Base-by-base conservation (phyloP, 495 filamentous ascomycete genomes). In the Penicillium verhagenii region DNA sequence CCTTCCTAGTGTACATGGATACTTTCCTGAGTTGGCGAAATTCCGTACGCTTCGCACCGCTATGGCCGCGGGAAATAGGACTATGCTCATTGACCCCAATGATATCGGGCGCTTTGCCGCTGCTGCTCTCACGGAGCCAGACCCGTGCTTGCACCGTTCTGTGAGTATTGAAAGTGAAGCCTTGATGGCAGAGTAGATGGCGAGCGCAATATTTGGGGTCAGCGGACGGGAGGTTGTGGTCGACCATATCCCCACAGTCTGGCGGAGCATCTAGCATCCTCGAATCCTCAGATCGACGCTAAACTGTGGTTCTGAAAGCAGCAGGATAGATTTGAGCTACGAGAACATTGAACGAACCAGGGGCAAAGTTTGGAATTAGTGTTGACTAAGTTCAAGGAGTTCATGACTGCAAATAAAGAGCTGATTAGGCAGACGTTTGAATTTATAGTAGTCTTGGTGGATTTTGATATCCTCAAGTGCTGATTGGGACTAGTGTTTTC, bases 301-400 rank as follows among this genome's bases (percentile, higher is more conserved):
- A 4, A 39, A 19, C 37, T 39, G 37, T 39, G 37, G 11, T 39
- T 39, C 37, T 39, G 37, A 11, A 11, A 39, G 37, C 37, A 19
- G 37, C 37, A 39, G 43, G 43, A 46, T 46, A 46, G 19, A 19
- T 46, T 46, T 20, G 21, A 29, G 14, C 43, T 21, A 20, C 21
- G 10, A 19, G 43, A 46, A n/a, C n/a, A n/a, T n/a, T n/a, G n/a
- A n/a, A n/a, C n/a, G n/a, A n/a, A 16, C 43, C 21, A 21, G 2
- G 26, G 21, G 25, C 20, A 14, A 21, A 46, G 43, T 25, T 46
- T 46, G 43, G n/a, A 19, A 6, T 21, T 46, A 19, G 26, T 26
- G 21, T 46, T 46, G 43, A 46, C 43, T 20, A 26, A 46, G n/a
- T 46, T 46, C 14, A 46, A 46, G 43, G 43, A 46, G 43, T 46